Percentiles rank a stretch among this genome's conserved stretches.
These are phyloP conservation scores for Castanea sativa DNA, from an alignment of 306 rosid species.

Conservation along the genomic window DNA sequence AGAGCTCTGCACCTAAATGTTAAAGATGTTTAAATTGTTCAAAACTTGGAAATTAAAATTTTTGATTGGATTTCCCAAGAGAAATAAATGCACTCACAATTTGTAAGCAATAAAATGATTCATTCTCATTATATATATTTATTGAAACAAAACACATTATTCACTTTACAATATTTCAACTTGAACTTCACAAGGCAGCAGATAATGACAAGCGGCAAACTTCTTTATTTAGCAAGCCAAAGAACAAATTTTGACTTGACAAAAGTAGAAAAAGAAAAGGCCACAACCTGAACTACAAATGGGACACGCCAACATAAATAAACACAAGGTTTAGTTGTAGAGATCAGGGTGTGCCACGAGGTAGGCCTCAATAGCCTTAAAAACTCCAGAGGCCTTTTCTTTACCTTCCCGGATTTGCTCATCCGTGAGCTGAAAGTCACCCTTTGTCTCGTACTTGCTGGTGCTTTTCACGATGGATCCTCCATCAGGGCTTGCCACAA, in stretches of 20 bases:
- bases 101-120: too few relatives aligned
- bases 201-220: background rate
- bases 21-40: too few relatives aligned
- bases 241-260: background rate
- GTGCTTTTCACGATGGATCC: constrained; percentile 25
- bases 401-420: background rate
- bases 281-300: background rate
- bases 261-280: background rate
- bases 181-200: too few relatives aligned
- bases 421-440: background rate
- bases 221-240: background rate
- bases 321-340: background rate
- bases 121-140: too few relatives aligned
- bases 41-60: too few relatives aligned
- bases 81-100: too few relatives aligned
- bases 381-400: background rate
- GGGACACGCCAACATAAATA: background rate
- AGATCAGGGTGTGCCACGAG: constrained; percentile 2
- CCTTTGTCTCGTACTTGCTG: constrained; percentile 18
- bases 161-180: too few relatives aligned
- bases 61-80: too few relatives aligned
- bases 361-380: constrained; percentile 4
- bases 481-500: constrained; percentile 23
- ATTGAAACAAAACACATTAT: too few relatives aligned
- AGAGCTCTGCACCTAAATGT: too few relatives aligned